These are phyloP conservation scores for Botrytis paeoniae DNA, from an alignment of 2,329 filamentous ascomycete species.

Conservation along the genomic window DNA sequence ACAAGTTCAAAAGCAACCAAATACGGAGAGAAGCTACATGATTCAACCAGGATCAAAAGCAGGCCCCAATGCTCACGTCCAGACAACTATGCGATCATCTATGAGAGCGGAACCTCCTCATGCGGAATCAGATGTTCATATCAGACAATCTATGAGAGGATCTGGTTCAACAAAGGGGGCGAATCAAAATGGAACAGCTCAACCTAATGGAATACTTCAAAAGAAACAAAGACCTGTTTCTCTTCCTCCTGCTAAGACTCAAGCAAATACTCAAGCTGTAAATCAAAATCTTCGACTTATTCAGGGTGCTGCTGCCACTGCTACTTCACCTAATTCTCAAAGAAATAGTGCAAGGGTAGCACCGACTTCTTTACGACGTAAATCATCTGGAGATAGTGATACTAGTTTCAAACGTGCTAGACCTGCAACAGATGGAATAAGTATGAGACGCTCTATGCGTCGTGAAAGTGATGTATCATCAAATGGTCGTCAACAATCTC, in stretches of 20 bases:
- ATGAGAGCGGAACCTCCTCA: conserved; percentile 42
- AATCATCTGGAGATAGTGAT: conserved; percentile 64
- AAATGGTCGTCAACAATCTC: conserved; percentile 37
- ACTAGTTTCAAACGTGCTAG: conserved; percentile 77
- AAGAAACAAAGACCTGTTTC: conserved; percentile 40
- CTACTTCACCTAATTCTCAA: conserved; percentile 20
- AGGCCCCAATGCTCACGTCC: conserved; percentile 31
- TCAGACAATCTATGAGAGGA: conserved; percentile 36
- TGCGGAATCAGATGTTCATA: conserved; percentile 30
- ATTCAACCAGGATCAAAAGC: conserved; percentile 39
- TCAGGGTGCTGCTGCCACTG: conserved; percentile 28
- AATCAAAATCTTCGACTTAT: conserved; percentile 29
- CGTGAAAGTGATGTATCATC: conserved; percentile 36
- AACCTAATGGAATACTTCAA: conserved; percentile 36
- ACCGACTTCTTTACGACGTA: conserved; percentile 46
- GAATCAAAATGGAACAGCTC: conserved; percentile 26
- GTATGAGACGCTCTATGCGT: conserved; percentile 75
- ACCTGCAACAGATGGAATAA: conserved; percentile 48
- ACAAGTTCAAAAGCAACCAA: conserved; percentile 27
- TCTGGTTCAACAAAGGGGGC: conserved; percentile 29
- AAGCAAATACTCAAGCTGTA: conserved; percentile 25
- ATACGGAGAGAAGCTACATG: conserved; percentile 40
- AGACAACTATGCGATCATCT: conserved; percentile 45
- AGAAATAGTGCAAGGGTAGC: conserved; percentile 16
- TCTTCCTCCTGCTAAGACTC: conserved; percentile 25